Evolutionary conservation across 345 rosid species (phyloP).

Genomic region (Eucalyptus tenuipes): DNA sequence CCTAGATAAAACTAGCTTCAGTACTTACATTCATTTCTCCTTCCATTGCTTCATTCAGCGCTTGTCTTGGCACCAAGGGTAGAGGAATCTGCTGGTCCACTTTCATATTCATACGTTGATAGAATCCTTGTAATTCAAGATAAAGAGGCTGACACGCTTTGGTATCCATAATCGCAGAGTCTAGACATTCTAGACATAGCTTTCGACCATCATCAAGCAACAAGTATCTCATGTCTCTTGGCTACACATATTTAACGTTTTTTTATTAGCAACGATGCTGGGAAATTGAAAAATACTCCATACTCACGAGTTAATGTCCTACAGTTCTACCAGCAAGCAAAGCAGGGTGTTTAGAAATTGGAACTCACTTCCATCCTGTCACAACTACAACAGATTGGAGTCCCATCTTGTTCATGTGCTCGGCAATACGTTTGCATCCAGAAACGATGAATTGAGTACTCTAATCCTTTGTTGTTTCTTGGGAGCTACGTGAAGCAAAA

Average conservation of each 20-base stretch:
- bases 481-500: neutral
- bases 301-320: neutral
- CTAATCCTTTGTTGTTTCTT: slow-evolving; percentile 28
- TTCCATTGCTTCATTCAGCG: slow-evolving; percentile 8
- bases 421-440: slow-evolving; percentile 92
- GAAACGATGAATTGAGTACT: slow-evolving; percentile 70
- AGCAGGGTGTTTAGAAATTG: neutral
- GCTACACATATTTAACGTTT: neutral
- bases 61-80: slow-evolving; percentile 29
- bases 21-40: slow-evolving; percentile 1
- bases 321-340: neutral
- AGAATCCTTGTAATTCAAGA: slow-evolving; percentile 24
- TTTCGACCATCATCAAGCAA: slow-evolving; percentile 37
- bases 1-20: neutral
- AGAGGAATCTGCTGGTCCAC: slow-evolving; percentile 29
- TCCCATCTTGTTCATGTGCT: slow-evolving; percentile 78
- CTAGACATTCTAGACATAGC: slow-evolving; percentile 31
- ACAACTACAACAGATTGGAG: slow-evolving; percentile 84
- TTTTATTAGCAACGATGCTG: neutral
- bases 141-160: slow-evolving; percentile 34
- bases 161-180: slow-evolving; percentile 26
- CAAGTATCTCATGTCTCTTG: slow-evolving; percentile 14
- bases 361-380: slow-evolving; percentile 82
- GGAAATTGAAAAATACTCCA: neutral
- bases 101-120: slow-evolving; percentile 28